Evolutionary conservation across 306 rosid genomes (phyloP).

Genomic region (Bauhinia variegata): DNA sequence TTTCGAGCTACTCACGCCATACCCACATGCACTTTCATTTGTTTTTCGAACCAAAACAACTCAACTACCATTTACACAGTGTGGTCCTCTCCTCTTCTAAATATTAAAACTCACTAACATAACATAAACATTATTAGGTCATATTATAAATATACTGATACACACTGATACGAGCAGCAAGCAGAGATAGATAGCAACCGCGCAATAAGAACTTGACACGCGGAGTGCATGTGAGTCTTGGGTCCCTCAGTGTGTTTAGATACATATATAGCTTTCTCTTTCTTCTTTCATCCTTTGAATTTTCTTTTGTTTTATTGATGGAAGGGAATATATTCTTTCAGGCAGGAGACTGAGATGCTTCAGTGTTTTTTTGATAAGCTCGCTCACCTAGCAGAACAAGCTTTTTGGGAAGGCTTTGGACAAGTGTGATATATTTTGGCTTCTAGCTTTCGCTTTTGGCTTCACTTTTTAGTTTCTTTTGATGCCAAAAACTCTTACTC

Average conservation of each 20-base stretch:
- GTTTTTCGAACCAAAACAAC: conserved; percentile 44
- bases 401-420: conserved; percentile 45
- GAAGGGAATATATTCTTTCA: conserved; percentile 59
- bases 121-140: no score
- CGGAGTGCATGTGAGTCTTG: conserved; percentile 56
- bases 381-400: conserved; percentile 38
- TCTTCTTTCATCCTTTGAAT: conserved; percentile 24
- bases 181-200: conserved; percentile 32
- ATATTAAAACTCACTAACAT: conserved; percentile 36
- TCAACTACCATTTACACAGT: conserved; percentile 46
- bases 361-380: conserved; percentile 46
- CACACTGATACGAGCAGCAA: conserved; percentile 20
- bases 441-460: conserved; percentile 44
- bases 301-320: conserved; percentile 36
- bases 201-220: conserved; percentile 47
- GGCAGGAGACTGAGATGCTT: conserved; percentile 45
- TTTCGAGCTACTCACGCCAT: conserved; percentile 59
- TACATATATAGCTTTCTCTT: neutral
- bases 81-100: conserved; percentile 47
- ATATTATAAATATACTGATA: neutral
- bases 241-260: conserved; percentile 34
- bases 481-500: no score
- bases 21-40: conserved; percentile 64
- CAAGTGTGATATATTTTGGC: conserved; percentile 50
- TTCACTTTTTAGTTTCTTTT: no score